Evolutionary conservation across 164 flowering plant species (phyloP).

Genomic region (Cinnamomum chago): DNA sequence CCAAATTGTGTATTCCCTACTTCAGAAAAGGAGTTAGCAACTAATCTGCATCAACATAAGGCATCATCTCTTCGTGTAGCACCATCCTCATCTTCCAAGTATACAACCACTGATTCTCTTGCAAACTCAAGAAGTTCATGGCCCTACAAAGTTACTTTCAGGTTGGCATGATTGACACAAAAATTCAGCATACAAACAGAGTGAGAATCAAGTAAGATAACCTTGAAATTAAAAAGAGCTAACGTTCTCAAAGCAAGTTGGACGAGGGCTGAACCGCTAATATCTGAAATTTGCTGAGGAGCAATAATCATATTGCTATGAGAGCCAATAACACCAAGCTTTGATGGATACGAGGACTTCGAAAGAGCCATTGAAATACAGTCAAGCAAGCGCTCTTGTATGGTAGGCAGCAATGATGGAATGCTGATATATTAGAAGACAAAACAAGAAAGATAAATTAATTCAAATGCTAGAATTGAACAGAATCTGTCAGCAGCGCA

Average conservation of each 20-base stretch:
- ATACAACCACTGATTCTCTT: constrained; percentile 67
- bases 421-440: constrained; percentile 46
- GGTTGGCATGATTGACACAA: constrained; percentile 6
- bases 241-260: constrained; percentile 94
- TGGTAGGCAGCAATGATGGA: constrained; percentile 75
- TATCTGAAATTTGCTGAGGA: constrained; percentile 55
- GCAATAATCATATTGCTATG: constrained; percentile 41
- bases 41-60: constrained; percentile 81
- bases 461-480: not conserved
- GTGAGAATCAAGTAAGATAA: constrained; percentile 17
- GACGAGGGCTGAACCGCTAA: constrained; percentile 66
- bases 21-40: constrained; percentile 69
- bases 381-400: constrained; percentile 85
- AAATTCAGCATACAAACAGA: not conserved
- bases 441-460: constrained; percentile 4
- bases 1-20: constrained; percentile 42
- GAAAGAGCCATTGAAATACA: constrained; percentile 82
- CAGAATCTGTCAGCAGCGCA: not conserved
- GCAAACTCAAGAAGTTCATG: constrained; percentile 97
- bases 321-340: constrained; percentile 36
- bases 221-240: constrained; percentile 88
- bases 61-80: constrained; percentile 94
- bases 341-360: constrained; percentile 50
- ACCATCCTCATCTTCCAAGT: constrained; percentile 93
- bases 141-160: constrained; percentile 46